A percentile compares a stretch with the other conserved stretches of the same genome.
phyloP scores from a whole-genome alignment of 2,329 filamentous ascomycete species.

The Alternaria arbusti region DNA sequence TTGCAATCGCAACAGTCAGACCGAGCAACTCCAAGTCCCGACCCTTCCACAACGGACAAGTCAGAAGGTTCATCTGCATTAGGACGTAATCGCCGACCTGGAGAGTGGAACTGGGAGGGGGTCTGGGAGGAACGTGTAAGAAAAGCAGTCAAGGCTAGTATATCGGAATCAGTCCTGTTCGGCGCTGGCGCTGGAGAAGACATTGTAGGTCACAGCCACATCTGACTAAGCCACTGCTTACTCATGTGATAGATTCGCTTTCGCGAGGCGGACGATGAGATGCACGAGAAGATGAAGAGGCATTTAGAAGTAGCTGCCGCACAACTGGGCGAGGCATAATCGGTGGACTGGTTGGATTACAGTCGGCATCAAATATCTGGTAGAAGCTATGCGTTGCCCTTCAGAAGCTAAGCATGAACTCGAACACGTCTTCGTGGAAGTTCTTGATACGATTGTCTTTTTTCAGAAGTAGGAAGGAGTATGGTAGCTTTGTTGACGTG shows the following conservation, averaged over 20 bases:
- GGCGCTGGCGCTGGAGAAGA: conserved; percentile 72
- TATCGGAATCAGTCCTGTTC: conserved; percentile 81
- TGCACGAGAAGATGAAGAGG: conserved; percentile 39
- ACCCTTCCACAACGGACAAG: conserved; percentile 19
- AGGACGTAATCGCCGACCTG: conserved; percentile 67
- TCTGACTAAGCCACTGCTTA: conserved; percentile 7
- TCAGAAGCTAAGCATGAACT: neutral
- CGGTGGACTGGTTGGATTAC: neutral
- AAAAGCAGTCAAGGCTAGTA: conserved; percentile 76
- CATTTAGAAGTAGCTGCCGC: conserved; percentile 30
- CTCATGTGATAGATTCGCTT: conserved; percentile 46
- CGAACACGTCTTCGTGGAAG: neutral
- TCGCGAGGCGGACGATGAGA: conserved; percentile 43
- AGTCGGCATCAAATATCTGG: neutral
- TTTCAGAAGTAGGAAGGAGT: neutral
- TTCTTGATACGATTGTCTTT: neutral
- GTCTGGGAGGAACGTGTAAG: conserved; percentile 92
- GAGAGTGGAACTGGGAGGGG: conserved; percentile 97
- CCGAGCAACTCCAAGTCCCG: conserved; percentile 34
- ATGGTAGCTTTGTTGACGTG: neutral
- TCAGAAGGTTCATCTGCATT: conserved; percentile 29
- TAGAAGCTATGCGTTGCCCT: neutral
- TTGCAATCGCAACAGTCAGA: conserved; percentile 30
- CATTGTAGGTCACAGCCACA: conserved; percentile 59
- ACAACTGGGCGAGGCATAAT: conserved; percentile 22